phyloP scores from a whole-genome alignment of 2,329 filamentous ascomycete species.

The Coleophoma eucalyptorum region DNA sequence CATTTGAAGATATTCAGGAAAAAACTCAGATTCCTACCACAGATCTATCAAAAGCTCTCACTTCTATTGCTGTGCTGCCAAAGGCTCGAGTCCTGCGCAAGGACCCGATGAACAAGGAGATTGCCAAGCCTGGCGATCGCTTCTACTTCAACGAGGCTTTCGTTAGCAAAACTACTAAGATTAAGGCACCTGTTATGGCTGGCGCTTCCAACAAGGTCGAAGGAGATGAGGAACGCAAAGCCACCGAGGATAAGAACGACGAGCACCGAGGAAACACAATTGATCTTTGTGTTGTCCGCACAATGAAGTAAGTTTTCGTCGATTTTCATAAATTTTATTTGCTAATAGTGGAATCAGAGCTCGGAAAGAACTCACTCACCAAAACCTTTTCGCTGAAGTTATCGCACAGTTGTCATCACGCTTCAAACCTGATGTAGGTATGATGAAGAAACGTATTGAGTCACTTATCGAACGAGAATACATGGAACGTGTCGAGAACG shows the following conservation, averaged over 20 bases:
- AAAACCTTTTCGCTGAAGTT: constrained; percentile 67
- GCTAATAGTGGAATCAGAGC: constrained; percentile 51
- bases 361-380: constrained; percentile 68
- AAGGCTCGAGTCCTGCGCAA: constrained; percentile 82
- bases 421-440: constrained; percentile 71
- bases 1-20: constrained; percentile 76
- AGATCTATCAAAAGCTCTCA: constrained; percentile 75
- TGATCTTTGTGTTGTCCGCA: constrained; percentile 74
- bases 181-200: constrained; percentile 84
- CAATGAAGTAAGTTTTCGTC: constrained; percentile 70
- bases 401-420: constrained; percentile 63
- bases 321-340: neutral
- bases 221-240: constrained; percentile 62
- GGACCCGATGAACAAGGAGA: constrained; percentile 72
- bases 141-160: constrained; percentile 85
- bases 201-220: constrained; percentile 79
- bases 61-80: constrained; percentile 76
- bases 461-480: constrained; percentile 75
- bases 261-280: constrained; percentile 67
- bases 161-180: constrained; percentile 76
- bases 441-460: constrained; percentile 81
- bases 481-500: constrained; percentile 69
- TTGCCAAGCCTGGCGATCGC: constrained; percentile 66
- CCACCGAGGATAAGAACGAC: constrained; percentile 73
- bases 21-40: constrained; percentile 72